Percentiles rank a stretch among this genome's conserved stretches.
Conservation (phyloP, 2,329 filamentous ascomycete species). For the Ophiosphaerella narmari region DNA sequence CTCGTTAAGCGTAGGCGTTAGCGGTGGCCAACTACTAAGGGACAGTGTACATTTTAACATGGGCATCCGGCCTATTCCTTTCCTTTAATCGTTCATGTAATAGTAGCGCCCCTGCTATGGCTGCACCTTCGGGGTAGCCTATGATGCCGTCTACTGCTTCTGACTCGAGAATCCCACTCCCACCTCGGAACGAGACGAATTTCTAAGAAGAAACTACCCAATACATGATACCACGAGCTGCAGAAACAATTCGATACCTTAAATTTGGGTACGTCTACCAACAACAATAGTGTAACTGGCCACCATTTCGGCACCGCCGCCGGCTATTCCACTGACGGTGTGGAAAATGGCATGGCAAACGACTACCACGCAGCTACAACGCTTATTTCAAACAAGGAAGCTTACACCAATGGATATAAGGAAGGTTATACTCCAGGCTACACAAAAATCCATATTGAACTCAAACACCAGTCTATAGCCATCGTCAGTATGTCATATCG, state of each 20-base stretch:
- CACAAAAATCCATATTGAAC: conserved; percentile 14
- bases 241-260: too few relatives aligned
- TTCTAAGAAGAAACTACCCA: too few relatives aligned
- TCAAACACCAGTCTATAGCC: conserved; percentile 33
- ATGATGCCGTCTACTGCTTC: conserved; percentile 58
- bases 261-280: too few relatives aligned
- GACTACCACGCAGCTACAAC: neutral
- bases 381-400: conserved; percentile 11
- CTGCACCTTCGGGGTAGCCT: conserved; percentile 67
- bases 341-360: neutral
- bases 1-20: conserved; percentile 35
- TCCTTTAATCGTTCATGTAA: conserved; percentile 27
- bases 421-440: conserved; percentile 24
- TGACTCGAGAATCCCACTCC: conserved; percentile 16
- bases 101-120: conserved; percentile 54
- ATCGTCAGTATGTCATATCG: conserved; percentile 47
- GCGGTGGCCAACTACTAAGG: conserved; percentile 54
- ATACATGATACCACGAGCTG: too few relatives aligned
- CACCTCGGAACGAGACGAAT: too few relatives aligned
- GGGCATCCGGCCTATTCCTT: conserved; percentile 17
- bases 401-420: conserved; percentile 23
- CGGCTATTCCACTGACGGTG: too few relatives aligned
- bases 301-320: too few relatives aligned
- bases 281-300: too few relatives aligned
- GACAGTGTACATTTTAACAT: conserved; percentile 54